phyloP scores from a whole-genome alignment of 164 flowering plant genomes.

The Chloranthus sessilifolius region DNA sequence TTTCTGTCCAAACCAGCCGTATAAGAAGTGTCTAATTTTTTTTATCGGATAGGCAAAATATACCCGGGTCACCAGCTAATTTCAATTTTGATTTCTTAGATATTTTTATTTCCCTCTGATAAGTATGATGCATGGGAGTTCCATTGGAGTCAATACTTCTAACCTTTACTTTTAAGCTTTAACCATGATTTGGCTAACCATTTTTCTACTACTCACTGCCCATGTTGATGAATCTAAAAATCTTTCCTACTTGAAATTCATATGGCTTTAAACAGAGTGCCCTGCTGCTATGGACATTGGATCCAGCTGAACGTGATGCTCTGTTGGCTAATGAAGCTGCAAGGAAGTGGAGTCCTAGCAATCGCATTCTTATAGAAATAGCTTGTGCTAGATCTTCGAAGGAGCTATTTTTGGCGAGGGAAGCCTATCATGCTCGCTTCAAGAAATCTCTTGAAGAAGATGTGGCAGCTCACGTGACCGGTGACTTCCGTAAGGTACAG shows the following conservation, averaged over 20 bases:
- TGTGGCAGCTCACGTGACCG: slow-evolving; percentile 61
- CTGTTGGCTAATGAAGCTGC: slow-evolving; percentile 57
- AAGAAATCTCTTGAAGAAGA: slow-evolving; percentile 85
- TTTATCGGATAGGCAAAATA: too few species aligned
- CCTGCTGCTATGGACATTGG: slow-evolving; percentile 56
- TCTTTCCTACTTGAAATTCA: neutral
- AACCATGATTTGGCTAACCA: too few species aligned
- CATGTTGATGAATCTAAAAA: neutral
- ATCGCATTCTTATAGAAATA: slow-evolving; percentile 60
- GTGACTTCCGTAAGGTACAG: slow-evolving; percentile 67
- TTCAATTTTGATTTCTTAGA: too few species aligned
- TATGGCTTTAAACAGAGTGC: slow-evolving; percentile 31
- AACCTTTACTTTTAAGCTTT: too few species aligned
- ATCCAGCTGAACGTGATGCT: slow-evolving; percentile 78
- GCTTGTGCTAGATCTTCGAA: slow-evolving; percentile 64
- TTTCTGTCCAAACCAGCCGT: too few species aligned
- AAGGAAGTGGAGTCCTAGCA: slow-evolving; percentile 38
- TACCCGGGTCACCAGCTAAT: too few species aligned
- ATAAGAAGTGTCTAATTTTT: too few species aligned
- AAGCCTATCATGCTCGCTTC: slow-evolving; percentile 64
- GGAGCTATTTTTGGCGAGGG: slow-evolving; percentile 45
- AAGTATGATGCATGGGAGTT: too few species aligned
- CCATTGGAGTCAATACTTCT: too few species aligned
- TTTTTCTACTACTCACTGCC: too few species aligned
- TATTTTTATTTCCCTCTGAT: too few species aligned